phyloP scores from a whole-genome alignment of 2,329 filamentous ascomycete genomes.

The Sclerotiophoma versabilis region DNA sequence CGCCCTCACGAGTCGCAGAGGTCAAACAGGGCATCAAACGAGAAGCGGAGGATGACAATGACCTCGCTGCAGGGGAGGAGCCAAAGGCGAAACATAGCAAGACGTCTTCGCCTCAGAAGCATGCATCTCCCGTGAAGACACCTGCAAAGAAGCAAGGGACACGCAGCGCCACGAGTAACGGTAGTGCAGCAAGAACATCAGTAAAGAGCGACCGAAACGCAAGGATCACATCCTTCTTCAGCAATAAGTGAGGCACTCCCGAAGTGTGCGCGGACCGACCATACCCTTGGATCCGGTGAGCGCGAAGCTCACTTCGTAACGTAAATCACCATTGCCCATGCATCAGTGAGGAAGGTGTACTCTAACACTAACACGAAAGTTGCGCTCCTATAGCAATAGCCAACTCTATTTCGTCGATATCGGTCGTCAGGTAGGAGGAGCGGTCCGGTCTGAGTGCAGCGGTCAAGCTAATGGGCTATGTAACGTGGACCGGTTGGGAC shows the following conservation, averaged over 20 bases:
- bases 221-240: conserved; percentile 66
- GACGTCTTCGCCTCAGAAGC: conserved; percentile 30
- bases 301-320: conserved; percentile 14
- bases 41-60: conserved; percentile 39
- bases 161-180: conserved; percentile 65
- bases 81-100: conserved; percentile 51
- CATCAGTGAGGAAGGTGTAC: background rate
- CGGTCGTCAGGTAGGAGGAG: background rate
- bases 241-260: conserved; percentile 50
- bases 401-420: background rate
- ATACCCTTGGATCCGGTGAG: conserved; percentile 21
- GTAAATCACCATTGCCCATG: background rate
- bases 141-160: conserved; percentile 52
- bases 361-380: background rate
- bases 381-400: background rate
- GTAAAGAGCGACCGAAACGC: conserved; percentile 59
- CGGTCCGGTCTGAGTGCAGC: background rate
- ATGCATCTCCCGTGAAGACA: conserved; percentile 36
- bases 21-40: conserved; percentile 54
- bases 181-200: conserved; percentile 54
- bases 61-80: conserved; percentile 39
- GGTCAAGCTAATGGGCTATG: background rate
- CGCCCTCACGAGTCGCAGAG: conserved; percentile 18
- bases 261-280: conserved; percentile 8
- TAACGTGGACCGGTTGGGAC: background rate